phyloP scores from a whole-genome alignment of 2,329 filamentous ascomycete species.

The Xylaria sp. region DNA sequence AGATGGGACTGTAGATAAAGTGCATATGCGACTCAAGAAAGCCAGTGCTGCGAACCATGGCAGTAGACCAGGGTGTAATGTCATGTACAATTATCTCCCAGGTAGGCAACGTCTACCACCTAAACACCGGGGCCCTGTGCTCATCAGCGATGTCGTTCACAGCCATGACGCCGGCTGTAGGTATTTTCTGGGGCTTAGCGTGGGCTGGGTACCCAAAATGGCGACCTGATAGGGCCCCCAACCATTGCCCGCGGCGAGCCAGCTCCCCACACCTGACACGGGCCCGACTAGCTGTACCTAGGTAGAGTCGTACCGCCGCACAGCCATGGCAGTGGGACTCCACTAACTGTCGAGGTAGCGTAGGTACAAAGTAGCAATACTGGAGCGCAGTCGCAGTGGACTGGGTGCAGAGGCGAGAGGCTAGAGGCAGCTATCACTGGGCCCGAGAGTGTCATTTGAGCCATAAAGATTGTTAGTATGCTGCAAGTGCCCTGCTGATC shows the following conservation, averaged over 20 bases:
- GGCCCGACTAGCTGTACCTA: neutral
- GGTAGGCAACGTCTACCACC: neutral
- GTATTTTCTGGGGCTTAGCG: slow-evolving; percentile 16
- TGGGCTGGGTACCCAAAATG: neutral
- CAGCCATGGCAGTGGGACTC: too few species aligned
- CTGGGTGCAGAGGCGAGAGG: neutral
- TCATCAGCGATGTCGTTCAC: slow-evolving; percentile 7
- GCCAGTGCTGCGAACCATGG: neutral
- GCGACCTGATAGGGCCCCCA: neutral
- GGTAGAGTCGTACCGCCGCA: neutral
- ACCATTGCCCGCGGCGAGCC: neutral
- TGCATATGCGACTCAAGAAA: slow-evolving; percentile 10
- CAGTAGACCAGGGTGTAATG: neutral
- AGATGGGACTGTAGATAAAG: neutral
- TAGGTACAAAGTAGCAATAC: neutral
- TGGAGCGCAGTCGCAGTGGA: neutral
- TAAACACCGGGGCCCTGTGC: neutral
- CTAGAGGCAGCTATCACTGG: slow-evolving; percentile 2
- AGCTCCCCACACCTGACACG: slow-evolving; percentile 8
- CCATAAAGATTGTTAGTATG: slow-evolving; percentile 27
- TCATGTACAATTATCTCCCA: slow-evolving; percentile 1
- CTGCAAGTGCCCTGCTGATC: slow-evolving; percentile 24
- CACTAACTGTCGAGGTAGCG: neutral
- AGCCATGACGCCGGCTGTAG: neutral
- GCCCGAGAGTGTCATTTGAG: slow-evolving; percentile 31